Evolutionary conservation across 495 filamentous ascomycete genomes (phyloP), one percentile per base, ranked within the genome.

Genomic region (Penicillium salamii): DNA sequence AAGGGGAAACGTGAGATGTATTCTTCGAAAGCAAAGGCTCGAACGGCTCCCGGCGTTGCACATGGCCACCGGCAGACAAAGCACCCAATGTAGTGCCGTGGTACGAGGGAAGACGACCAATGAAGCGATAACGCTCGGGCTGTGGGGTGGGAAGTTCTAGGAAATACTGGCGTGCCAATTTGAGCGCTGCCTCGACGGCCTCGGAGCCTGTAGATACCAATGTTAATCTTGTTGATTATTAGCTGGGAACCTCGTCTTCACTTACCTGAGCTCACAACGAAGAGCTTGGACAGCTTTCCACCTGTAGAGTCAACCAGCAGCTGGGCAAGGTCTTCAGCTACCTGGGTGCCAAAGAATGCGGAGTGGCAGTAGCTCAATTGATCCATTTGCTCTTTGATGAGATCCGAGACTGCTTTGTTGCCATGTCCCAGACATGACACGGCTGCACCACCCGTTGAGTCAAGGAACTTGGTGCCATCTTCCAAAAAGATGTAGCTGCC

Each of bases 81-180:
- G 84, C 75, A 0, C 87, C 87, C 1, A 91, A 67, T 0, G 87
- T 91, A 15, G 75, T 84, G 5, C 88, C 88, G 51, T 92, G 88
- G 55, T 89, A 92, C n/a, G 83, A 86, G 17, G 83, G 78, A 38
- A 76, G 71, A 9, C 88, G 72, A 12, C 81, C 76, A 48, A 92
- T 87, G 68, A 85, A 86, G n/a, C 77, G 72, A 2, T 56, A 76
- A 23, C 75, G 74, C 53, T 75, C 63, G 0, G 65, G 68, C 40
- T 84, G 69, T 4, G 74, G 69, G 3, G 61, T 68, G 6, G 65
- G 54, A 2, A 70, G 61, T 66, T 88, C 84, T 8, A 78, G 70
- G 51, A 74, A 84, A 50, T 78, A 86, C 54, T 87, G 85, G 2
- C 80, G 68, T 21, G 81, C 74, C 4, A 87, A 58, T 52, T 88